phyloP scores from a whole-genome alignment of 2,329 filamentous ascomycete genomes.

The Berkeleyomyces rouxiae region DNA sequence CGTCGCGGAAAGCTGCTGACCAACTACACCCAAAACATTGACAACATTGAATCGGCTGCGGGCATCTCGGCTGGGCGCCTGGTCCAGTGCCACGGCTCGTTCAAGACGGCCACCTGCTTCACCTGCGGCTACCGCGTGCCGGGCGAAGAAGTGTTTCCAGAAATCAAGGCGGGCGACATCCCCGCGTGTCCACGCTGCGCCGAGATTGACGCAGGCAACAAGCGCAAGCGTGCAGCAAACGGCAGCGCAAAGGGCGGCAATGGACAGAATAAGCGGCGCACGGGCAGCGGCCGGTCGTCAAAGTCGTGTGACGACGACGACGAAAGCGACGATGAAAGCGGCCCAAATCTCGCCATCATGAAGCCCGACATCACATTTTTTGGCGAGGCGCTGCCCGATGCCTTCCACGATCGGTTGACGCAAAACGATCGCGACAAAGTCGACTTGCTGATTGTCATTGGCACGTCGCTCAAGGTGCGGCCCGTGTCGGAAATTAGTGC shows the following conservation, averaged over 20 bases:
- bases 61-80: slow-evolving; percentile 69
- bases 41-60: slow-evolving; percentile 80
- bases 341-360: slow-evolving; percentile 60
- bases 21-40: slow-evolving; percentile 98
- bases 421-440: slow-evolving; percentile 62
- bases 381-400: slow-evolving; percentile 71
- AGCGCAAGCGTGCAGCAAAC: slow-evolving; percentile 27
- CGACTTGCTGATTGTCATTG: slow-evolving; percentile 89
- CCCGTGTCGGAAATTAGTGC: slow-evolving; percentile 86
- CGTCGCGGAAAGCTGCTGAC: slow-evolving; percentile 78
- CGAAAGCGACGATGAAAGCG: slow-evolving; percentile 29
- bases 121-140: slow-evolving; percentile 59
- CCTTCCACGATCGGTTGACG: slow-evolving; percentile 68
- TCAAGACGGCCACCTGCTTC: slow-evolving; percentile 79
- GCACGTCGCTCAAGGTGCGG: slow-evolving; percentile 87
- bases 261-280: slow-evolving; percentile 18
- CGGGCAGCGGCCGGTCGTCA: slow-evolving; percentile 16
- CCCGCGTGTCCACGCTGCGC: slow-evolving; percentile 60
- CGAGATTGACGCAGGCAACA: slow-evolving; percentile 17
- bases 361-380: slow-evolving; percentile 98
- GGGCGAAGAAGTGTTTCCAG: slow-evolving; percentile 62
- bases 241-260: slow-evolving; percentile 19
- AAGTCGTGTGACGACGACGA: slow-evolving; percentile 20
- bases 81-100: slow-evolving; percentile 92
- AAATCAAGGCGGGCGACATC: slow-evolving; percentile 60